A percentile compares a stretch with the other conserved stretches of the same genome.
phyloP scores from a whole-genome alignment of 768 basidiomycete species.

The Trametes maxima region DNA sequence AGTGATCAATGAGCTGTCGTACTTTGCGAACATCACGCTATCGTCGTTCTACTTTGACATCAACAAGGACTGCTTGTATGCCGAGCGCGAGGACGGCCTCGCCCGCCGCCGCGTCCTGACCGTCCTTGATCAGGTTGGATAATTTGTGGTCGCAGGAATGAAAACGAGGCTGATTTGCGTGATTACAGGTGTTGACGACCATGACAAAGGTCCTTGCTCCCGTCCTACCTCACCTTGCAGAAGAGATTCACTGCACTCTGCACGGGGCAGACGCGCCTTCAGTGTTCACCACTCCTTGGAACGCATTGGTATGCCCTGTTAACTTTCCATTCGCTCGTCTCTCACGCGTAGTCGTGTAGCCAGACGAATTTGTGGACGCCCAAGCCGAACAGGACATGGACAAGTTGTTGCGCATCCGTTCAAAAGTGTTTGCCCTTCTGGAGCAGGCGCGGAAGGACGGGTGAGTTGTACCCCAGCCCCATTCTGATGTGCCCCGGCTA shows the following conservation, averaged over 20 bases:
- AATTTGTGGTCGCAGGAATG: constrained; percentile 22
- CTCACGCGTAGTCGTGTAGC: constrained; percentile 37
- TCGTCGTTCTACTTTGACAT: constrained; percentile 93
- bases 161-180: constrained; percentile 34
- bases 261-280: constrained; percentile 44
- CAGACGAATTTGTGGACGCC: constrained; percentile 61
- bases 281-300: constrained; percentile 76
- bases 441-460: constrained; percentile 78
- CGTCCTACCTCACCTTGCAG: constrained; percentile 86
- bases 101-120: constrained; percentile 69
- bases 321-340: too few relatives aligned
- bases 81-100: constrained; percentile 50
- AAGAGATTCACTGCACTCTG: constrained; percentile 69
- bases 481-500: neutral
- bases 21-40: constrained; percentile 81
- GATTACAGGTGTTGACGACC: constrained; percentile 59
- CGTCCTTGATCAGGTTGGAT: constrained; percentile 67
- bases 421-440: constrained; percentile 61
- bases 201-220: constrained; percentile 79
- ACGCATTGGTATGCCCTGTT: constrained; percentile 55
- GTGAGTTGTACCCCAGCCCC: constrained; percentile 42
- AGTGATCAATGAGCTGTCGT: constrained; percentile 74
- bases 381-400: constrained; percentile 64
- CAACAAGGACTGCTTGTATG: constrained; percentile 89
- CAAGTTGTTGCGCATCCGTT: constrained; percentile 59